Evolutionary conservation across 2,329 filamentous ascomycete genomes (phyloP).

Genomic region (Bertia moriformis): DNA sequence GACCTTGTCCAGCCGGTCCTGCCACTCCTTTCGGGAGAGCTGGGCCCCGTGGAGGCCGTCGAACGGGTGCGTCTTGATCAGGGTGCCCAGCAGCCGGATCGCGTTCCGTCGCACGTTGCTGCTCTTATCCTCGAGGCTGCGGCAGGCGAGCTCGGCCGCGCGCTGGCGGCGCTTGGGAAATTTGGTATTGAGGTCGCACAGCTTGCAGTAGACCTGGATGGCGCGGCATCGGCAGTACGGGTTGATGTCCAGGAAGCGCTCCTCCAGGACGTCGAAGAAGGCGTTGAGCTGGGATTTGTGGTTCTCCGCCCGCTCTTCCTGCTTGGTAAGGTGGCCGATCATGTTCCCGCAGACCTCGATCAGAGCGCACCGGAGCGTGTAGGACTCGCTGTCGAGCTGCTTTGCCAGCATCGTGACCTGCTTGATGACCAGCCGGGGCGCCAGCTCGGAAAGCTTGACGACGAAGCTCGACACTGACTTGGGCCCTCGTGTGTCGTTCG

Average conservation of each 20-base stretch:
- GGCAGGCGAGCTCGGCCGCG: conserved; percentile 71
- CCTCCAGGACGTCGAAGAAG: conserved; percentile 92
- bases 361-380: conserved; percentile 80
- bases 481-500: conserved; percentile 83
- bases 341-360: conserved; percentile 97
- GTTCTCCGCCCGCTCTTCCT: conserved; percentile 81
- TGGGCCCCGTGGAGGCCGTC: conserved; percentile 80
- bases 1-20: conserved; percentile 63
- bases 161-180: conserved; percentile 83
- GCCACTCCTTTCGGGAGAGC: conserved; percentile 75
- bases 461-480: conserved; percentile 95
- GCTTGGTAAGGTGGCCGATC: conserved; percentile 75
- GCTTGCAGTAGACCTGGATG: conserved; percentile 81
- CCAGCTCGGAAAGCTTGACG: conserved; percentile 79
- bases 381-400: conserved; percentile 91
- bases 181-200: conserved; percentile 91
- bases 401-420: conserved; percentile 94
- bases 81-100: conserved; percentile 74
- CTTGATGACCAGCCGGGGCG: conserved; percentile 83
- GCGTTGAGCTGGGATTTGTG: conserved; percentile 90
- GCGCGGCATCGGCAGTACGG: conserved; percentile 85
- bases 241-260: conserved; percentile 90
- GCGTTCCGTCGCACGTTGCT: conserved; percentile 93
- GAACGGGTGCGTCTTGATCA: conserved; percentile 91
- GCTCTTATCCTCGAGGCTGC: conserved; percentile 92